A percentile compares a stretch with the other conserved stretches of the same genome.
Conservation (phyloP, 2,329 filamentous ascomycete genomes). For the Cadophora sp. region DNA sequence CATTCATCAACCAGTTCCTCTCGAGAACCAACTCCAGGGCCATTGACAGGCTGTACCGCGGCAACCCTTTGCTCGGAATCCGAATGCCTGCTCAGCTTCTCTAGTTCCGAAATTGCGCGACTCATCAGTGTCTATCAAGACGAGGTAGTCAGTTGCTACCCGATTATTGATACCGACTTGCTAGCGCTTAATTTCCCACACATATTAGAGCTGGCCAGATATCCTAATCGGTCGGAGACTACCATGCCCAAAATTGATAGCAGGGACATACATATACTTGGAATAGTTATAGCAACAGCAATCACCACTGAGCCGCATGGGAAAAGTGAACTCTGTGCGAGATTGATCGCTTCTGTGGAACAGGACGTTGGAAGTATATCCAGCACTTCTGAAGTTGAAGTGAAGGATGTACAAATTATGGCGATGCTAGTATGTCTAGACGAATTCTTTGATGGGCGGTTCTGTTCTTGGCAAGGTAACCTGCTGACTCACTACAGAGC, state of each 20-base stretch:
- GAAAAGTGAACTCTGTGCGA: background rate
- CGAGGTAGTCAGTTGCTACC: background rate
- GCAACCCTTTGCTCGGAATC: background rate
- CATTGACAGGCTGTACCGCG: background rate
- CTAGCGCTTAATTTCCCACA: background rate
- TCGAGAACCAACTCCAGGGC: background rate
- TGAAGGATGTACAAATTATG: background rate
- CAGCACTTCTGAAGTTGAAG: background rate
- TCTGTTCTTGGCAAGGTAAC: background rate
- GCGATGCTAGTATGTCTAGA: background rate
- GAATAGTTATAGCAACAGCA: background rate
- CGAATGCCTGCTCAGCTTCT: background rate
- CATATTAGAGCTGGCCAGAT: constrained; percentile 1
- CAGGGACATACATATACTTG: background rate
- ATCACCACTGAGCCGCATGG: background rate
- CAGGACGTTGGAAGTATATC: background rate
- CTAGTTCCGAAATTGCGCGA: background rate
- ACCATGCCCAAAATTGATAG: background rate
- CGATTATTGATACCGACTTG: background rate
- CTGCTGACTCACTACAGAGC: background rate
- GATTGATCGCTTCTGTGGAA: background rate
- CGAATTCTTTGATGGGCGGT: background rate
- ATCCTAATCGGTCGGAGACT: background rate
- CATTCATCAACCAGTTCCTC: background rate
- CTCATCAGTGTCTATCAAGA: background rate